These are phyloP conservation scores for Dendrobium chrysotoxum DNA, from an alignment of 106 monocot species.

Conservation along the genomic window DNA sequence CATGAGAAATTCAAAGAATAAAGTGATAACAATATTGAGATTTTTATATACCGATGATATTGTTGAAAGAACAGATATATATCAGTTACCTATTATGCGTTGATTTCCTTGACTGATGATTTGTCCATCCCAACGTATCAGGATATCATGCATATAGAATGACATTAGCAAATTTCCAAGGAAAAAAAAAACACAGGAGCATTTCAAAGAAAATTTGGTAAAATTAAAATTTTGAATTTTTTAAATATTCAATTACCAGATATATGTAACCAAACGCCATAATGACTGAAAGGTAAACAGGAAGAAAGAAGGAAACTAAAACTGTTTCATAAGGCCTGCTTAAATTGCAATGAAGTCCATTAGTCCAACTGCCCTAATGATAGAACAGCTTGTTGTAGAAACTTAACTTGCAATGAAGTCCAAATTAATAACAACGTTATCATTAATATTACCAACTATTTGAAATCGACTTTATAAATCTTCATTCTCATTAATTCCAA, in stretches of 20 bases:
- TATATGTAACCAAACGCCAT: background rate
- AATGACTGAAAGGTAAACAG: background rate
- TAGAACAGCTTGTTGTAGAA: background rate
- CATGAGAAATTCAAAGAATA: background rate
- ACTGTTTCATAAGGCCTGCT: background rate
- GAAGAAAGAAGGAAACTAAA: background rate
- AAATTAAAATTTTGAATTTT: background rate
- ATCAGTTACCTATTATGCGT: conserved; percentile 40
- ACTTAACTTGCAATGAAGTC: background rate
- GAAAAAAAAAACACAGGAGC: background rate
- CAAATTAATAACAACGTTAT: too few species aligned
- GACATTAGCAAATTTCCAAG: conserved; percentile 9
- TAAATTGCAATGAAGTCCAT: background rate
- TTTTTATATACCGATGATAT: background rate
- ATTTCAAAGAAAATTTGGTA: background rate
- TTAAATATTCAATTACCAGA: background rate
- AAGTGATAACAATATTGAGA: background rate
- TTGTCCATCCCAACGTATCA: conserved; percentile 16
- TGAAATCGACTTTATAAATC: too few species aligned
- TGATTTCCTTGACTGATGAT: conserved; percentile 57
- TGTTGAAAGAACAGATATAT: background rate
- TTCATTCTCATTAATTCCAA: too few species aligned
- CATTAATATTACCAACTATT: too few species aligned
- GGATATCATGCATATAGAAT: background rate
- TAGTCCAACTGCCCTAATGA: too few species aligned